Base-by-base conservation (phyloP, 2,329 filamentous ascomycete genomes). In the Monosporascus sp. region DNA sequence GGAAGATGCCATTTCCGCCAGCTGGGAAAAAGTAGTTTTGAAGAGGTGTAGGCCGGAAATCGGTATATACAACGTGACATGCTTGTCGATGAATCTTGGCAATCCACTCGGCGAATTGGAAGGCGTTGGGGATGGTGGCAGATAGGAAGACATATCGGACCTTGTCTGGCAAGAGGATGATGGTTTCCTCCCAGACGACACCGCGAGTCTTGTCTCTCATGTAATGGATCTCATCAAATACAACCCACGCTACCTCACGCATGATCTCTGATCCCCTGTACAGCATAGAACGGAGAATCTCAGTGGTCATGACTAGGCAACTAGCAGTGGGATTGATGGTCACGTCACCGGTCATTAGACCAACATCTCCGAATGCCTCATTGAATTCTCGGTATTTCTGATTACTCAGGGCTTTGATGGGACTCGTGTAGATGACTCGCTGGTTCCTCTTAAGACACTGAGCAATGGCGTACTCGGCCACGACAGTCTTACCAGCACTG, bases 91-190 rank as follows among this genome's bases (percentile, higher is more conserved):
- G 95, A 54, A 93, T 97, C 75, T 97, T 97, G 63, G 89, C 91
- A 65, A 99, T 96, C 94, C 94, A 99, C 71, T 99, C 93, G 62
- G 94, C 94, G 65, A 99, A 99, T 71, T 99, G 94, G 83, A 97
- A 97, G 50, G 94, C 92, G 68, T 99, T 99, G 52, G 94, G 94
- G 58, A 99, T 99, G 2, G 95, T 99, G 58, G 94, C 94, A 35
- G 95, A 99, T 56, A 99, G 77, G 73, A 99, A 99, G 52, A 99
- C 95, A 67, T 97, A 99, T 74, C 91, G 89, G 61, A 99, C 95
- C 80, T 99, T 97, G 77, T 99, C 94, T 4, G 94, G 94, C 31
- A 99, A 79, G 61, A 99, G 80, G 65, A 99, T 99, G 68, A 99
- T 97, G 40, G 94, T 97, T 76, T 99, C 94, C 71, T 99, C 94